Base-by-base conservation (phyloP, 805 yeast species). In the Geotrichum ghanense region DNA sequence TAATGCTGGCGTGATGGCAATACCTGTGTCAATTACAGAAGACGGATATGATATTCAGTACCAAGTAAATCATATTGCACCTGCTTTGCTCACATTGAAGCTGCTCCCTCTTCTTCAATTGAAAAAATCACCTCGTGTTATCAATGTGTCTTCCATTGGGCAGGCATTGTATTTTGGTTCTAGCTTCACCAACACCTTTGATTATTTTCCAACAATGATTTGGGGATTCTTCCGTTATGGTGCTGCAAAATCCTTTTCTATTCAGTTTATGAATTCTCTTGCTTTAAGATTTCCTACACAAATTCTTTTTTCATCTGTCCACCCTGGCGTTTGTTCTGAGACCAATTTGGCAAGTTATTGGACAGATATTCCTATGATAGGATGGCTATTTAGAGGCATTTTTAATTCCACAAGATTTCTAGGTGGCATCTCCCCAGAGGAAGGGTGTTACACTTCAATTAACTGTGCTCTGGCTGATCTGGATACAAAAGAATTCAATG, bases 291-390 rank as follows among this genome's bases (percentile, higher is more conserved):
- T 83, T 58, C 92, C 94, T 0, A 10, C 37, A n/a, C 71, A 76
- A 17, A 69, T 85, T 7, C 60, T 79, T 34, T 77, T 80, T 48
- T 62, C 76, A 31, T 72, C 86, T 1, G 83, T 84, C 2, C 89
- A 85, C 56, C 95, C 95, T 0, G 95, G 95, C 0, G 73, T 84
- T 52, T 85, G 84, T n/a, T 80, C 86, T 83, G 79, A 79, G 55
- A 80, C 95, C 1, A 81, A 81, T 53, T 61, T 82, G 42, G 83
- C 82, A 59, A 70, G 81, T 42, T 83, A 82, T 59, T 82, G 88
- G 79, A 83, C 90, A 1, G 66, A 86, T 47, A 66, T 82, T 14
- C 94, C 95, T 0, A 66, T 85, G 3, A 70, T 86, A n/a, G 95
- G 95, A 0, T 70, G 78, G 1, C 55, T 81, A 25, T 83, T 83